A percentile compares a stretch with the other conserved stretches of the same genome.
phyloP scores from a whole-genome alignment of 306 rosid genomes.

The Trichosanthes truncata region DNA sequence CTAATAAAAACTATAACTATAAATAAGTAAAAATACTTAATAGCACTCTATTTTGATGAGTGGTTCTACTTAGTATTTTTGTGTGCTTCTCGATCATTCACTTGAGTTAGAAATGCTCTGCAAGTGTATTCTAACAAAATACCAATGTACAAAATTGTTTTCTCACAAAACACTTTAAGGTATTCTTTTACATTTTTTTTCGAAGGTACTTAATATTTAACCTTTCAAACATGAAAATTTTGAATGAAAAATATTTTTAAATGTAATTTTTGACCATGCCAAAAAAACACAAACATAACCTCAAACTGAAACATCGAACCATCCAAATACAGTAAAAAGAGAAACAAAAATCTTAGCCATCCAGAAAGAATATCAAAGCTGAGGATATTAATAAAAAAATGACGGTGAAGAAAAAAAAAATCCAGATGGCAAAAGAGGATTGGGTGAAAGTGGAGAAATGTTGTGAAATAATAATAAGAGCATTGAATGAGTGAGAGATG shows the following conservation, averaged over 20 bases:
- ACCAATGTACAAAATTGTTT: no score
- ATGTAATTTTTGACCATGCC: neutral
- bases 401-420: neutral
- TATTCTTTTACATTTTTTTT: no score
- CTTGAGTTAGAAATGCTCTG: no score
- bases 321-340: neutral
- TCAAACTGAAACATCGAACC: neutral
- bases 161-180: no score
- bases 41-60: no score
- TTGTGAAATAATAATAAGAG: neutral
- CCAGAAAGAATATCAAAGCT: no score
- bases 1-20: no score
- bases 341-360: neutral
- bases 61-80: no score
- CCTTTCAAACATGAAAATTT: neutral
- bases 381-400: neutral
- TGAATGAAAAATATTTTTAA: neutral
- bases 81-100: no score
- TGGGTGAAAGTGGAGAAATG: neutral
- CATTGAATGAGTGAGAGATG: neutral
- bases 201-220: no score
- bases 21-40: no score
- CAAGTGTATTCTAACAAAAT: no score
- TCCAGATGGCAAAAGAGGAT: neutral
- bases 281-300: neutral